These are phyloP conservation scores for Ceratobasidium sp. DNA, from an alignment of 1,284 basidiomycete genomes.

Conservation along the genomic window DNA sequence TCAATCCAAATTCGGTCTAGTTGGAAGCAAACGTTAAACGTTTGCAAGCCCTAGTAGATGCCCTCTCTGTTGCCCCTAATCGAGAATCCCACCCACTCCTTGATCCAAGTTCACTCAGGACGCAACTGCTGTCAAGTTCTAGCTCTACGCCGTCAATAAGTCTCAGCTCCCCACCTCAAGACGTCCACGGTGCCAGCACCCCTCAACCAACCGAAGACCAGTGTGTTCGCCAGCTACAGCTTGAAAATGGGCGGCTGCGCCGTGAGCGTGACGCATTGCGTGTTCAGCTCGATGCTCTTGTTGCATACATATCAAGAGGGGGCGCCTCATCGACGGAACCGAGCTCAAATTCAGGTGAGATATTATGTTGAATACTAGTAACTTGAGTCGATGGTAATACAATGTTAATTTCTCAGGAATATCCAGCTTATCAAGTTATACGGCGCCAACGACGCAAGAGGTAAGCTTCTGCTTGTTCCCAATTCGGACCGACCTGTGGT, in stretches of 20 bases:
- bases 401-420: background rate
- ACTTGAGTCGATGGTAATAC: background rate
- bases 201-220: background rate
- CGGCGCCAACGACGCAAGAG: background rate
- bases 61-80: slow-evolving; percentile 5
- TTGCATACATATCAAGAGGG: slow-evolving; percentile 22
- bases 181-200: no score
- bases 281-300: slow-evolving; percentile 22
- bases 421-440: background rate
- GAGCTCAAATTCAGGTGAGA: background rate
- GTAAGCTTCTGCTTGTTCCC: background rate
- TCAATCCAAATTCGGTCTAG: background rate
- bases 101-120: background rate
- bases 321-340: background rate
- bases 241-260: slow-evolving; percentile 26
- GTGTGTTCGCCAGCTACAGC: slow-evolving; percentile 2
- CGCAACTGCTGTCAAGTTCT: background rate
- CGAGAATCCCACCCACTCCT: background rate
- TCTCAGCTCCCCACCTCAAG: background rate
- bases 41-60: slow-evolving; percentile 26
- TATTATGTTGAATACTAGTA: background rate
- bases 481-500: background rate
- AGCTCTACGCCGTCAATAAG: background rate
- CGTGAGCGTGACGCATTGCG: slow-evolving; percentile 28
- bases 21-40: slow-evolving; percentile 28